Evolutionary conservation across 768 basidiomycete genomes (phyloP), one percentile per base, ranked within the genome.

Genomic region (Chalciporus pseudorubinellus): DNA sequence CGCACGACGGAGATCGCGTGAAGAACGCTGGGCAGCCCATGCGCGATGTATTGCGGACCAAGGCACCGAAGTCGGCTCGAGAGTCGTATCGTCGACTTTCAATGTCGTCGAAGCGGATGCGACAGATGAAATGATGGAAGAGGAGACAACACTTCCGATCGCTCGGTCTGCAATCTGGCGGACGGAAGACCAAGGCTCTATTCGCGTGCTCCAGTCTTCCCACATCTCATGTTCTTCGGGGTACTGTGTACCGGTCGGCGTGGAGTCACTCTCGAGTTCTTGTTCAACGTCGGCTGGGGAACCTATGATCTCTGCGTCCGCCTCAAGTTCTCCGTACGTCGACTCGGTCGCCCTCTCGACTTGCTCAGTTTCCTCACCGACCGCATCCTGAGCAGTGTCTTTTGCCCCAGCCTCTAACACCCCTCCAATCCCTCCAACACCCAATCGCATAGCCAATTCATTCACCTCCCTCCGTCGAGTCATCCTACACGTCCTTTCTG

Each of bases 371-470:
- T 38, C 57, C 8, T 51, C 46, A 18, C n/a, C 42, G 18, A 9
- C 48, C 19, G 53, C 60, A 21, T 18, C 29, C 6, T 22, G 53
- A 20, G 22, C 46, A 22, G n/a, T 36, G n/a, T 8, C 41, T 26
- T 46, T 43, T 4, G 18, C 14, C 34, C 13, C 59, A 33, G 22
- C 44, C 22, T 82, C 83, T 6, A 91, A 62, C 7, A 72, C 60
- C 11, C 91, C 92, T 10, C 91, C 91, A 7, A 90, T 77, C 0
- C 80, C 79, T 29, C 86, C 87, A 33, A 92, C 75, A 6, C 82
- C 91, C 83, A 91, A 89, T n/a, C 88, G 81, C 77, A 90, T 86
- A 0, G 81, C 84, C 40, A 93, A 70, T 60, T 89, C 85, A 64
- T 93, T 93, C 48, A 91, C 81, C 58, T 92, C 85, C 50, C 81